Conservation (phyloP, 2,329 filamentous ascomycete species). For the Botrytis pseudocinerea region DNA sequence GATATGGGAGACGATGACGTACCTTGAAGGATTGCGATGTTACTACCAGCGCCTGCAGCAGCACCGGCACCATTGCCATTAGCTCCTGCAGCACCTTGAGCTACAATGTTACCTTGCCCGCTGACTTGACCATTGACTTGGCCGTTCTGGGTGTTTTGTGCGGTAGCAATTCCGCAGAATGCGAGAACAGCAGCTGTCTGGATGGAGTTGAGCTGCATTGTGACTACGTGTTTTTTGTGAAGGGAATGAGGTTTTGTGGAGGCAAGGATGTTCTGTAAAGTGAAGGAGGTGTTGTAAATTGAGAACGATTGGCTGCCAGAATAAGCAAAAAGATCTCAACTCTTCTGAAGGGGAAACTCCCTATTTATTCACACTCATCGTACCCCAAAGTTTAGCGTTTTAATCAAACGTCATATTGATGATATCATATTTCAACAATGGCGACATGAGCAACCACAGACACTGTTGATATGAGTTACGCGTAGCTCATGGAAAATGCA, state of each 20-base stretch:
- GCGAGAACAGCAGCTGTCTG: not conserved
- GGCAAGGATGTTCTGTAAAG: not conserved
- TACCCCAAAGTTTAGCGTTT: not conserved
- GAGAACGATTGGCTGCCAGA: not conserved
- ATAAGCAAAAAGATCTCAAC: not conserved
- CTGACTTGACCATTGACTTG: not conserved
- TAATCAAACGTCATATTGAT: not conserved
- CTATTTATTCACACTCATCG: not conserved
- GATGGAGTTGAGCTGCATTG: not conserved
- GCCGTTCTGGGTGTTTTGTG: not conserved
- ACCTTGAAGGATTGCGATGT: not conserved
- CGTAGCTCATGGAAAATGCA: not conserved
- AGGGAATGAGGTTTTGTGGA: not conserved
- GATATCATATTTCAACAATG: not conserved
- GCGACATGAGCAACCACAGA: too few relatives aligned
- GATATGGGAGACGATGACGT: not conserved
- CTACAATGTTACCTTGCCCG: not conserved
- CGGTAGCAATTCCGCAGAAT: not conserved
- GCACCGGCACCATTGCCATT: not conserved
- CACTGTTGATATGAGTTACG: not conserved
- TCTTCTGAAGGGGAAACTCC: too few relatives aligned
- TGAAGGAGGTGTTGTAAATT: not conserved
- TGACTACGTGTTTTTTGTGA: not conserved
- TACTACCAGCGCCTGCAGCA: not conserved
- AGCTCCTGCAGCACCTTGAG: not conserved